Conservation (phyloP, 2,329 filamentous ascomycete genomes). For the Cladophialophora psammophila region DNA sequence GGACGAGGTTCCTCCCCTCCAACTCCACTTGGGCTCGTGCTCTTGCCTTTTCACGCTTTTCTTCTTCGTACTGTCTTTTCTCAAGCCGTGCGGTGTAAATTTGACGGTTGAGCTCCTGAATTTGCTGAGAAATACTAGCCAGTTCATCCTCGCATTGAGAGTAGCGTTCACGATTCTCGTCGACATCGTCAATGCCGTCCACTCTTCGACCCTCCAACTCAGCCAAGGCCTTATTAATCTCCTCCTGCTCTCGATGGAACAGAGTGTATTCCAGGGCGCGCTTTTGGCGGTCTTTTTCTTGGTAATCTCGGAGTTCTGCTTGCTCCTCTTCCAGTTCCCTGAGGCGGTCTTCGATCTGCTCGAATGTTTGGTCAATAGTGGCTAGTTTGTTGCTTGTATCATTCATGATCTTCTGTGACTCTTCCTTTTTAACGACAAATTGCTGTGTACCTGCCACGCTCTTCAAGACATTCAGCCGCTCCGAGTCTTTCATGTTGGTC, state of each 20-base stretch:
- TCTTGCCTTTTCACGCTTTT: conserved; percentile 82
- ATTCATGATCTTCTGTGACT: conserved; percentile 95
- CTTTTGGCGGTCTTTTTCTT: conserved; percentile 92
- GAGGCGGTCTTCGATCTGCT: conserved; percentile 89
- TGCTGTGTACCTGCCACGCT: conserved; percentile 98
- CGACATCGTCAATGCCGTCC: conserved; percentile 82
- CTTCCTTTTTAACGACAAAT: conserved; percentile 88
- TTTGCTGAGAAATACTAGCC: conserved; percentile 76
- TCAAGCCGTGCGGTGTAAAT: conserved; percentile 86
- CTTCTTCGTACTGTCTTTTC: conserved; percentile 84
- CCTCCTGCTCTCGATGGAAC: conserved; percentile 85
- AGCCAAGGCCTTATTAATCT: conserved; percentile 77
- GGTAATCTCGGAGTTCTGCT: conserved; percentile 90
- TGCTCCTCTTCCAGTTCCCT: conserved; percentile 95
- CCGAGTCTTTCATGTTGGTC: conserved; percentile 98
- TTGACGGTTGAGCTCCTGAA: conserved; percentile 79
- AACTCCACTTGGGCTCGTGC: conserved; percentile 84
- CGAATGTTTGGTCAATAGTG: conserved; percentile 91
- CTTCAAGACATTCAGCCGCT: conserved; percentile 87
- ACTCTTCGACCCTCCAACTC: conserved; percentile 82
- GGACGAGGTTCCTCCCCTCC: conserved; percentile 79
- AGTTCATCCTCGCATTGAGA: conserved; percentile 81
- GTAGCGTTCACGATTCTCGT: conserved; percentile 79
- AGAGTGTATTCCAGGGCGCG: conserved; percentile 94
- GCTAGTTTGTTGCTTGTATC: conserved; percentile 93